Conservation (phyloP, 1,284 basidiomycete species). For the Takashimella tepidaria region DNA sequence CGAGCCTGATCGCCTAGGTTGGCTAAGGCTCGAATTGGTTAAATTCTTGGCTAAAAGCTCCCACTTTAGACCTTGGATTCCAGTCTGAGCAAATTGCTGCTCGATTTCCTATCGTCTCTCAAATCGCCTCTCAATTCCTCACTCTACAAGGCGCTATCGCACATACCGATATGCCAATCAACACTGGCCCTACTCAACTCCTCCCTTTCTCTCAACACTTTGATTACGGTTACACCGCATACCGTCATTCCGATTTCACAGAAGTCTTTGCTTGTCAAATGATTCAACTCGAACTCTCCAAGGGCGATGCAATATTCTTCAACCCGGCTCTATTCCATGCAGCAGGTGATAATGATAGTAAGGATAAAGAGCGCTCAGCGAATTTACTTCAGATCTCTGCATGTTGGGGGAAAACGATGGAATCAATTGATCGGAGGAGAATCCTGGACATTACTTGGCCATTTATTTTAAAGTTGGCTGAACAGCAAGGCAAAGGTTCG, state of each 20-base stretch:
- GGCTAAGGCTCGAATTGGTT: background rate
- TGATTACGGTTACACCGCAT: conserved; percentile 11
- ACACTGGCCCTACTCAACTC: conserved; percentile 15
- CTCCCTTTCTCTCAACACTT: conserved; percentile 16
- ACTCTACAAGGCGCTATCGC: conserved; percentile 19
- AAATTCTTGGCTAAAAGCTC: too few species aligned
- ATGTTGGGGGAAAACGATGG: conserved; percentile 18
- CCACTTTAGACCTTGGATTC: conserved; percentile 7
- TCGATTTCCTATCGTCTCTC: conserved; percentile 11
- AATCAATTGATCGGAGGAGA: conserved; percentile 11
- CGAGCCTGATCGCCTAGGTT: background rate
- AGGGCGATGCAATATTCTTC: conserved; percentile 23
- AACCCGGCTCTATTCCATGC: conserved; percentile 25
- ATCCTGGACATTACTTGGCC: conserved; percentile 8
- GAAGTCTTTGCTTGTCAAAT: conserved; percentile 4
- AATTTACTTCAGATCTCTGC: conserved; percentile 20
- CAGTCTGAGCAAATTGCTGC: conserved; percentile 2
- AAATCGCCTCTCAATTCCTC: conserved; percentile 13
- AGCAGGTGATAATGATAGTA: conserved; percentile 12
- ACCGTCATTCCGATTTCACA: conserved; percentile 1
- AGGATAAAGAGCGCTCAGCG: conserved; percentile 4
- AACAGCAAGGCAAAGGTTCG: background rate
- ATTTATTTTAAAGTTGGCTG: background rate
- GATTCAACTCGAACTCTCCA: conserved; percentile 11
- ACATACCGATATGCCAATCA: conserved; percentile 19